Evolutionary conservation across 129 eudicot species (phyloP).

Genomic region (Tagetes erecta): DNA sequence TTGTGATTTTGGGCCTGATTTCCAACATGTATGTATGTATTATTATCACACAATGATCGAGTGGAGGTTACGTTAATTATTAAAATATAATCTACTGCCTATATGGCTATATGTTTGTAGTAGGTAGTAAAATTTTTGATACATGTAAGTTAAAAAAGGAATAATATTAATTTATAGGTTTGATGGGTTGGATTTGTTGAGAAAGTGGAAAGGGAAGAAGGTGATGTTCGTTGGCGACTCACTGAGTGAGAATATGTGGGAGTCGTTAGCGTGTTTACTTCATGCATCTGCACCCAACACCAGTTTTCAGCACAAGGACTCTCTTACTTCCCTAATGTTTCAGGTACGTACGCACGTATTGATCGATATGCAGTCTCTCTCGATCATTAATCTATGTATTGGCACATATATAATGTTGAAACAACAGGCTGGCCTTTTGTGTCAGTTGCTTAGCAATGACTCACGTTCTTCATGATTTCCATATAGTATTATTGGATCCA

Average conservation of each 20-base stretch:
- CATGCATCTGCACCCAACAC: slow-evolving; percentile 43
- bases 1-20: too few relatives aligned
- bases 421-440: too few relatives aligned
- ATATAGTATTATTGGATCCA: too few relatives aligned
- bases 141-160: background rate
- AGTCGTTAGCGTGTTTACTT: slow-evolving; percentile 63
- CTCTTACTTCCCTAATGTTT: slow-evolving; percentile 61
- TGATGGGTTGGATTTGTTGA: slow-evolving; percentile 52
- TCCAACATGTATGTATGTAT: too few relatives aligned
- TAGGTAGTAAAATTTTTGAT: background rate
- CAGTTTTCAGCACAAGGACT: slow-evolving; percentile 29
- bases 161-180: slow-evolving; percentile 35
- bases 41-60: too few relatives aligned
- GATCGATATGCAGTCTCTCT: background rate
- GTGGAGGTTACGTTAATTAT: too few relatives aligned
- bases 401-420: too few relatives aligned
- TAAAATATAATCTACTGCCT: too few relatives aligned
- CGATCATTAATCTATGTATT: too few relatives aligned
- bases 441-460: too few relatives aligned
- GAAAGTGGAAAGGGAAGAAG: slow-evolving; percentile 51
- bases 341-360: slow-evolving; percentile 49
- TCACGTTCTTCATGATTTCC: too few relatives aligned
- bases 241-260: slow-evolving; percentile 58
- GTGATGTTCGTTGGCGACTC: slow-evolving; percentile 71
- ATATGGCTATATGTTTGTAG: too few relatives aligned